These are phyloP conservation scores for Cutaneotrichosporon cutaneum DNA, from an alignment of 1,284 basidiomycete genomes.

Conservation along the genomic window DNA sequence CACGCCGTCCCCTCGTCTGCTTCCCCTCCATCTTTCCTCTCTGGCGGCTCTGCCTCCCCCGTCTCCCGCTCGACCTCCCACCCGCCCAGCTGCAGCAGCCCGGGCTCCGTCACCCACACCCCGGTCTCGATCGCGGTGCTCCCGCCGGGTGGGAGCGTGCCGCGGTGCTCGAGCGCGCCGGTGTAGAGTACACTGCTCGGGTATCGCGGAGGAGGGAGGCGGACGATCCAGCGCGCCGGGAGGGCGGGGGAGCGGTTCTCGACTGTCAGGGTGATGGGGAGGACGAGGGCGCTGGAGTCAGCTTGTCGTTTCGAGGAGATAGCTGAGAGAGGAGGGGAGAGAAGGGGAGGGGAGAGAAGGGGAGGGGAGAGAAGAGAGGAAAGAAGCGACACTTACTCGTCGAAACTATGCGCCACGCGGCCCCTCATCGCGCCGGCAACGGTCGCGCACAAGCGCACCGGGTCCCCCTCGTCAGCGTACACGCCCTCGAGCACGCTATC, in stretches of 20 bases:
- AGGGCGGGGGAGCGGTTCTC: constrained; percentile 58
- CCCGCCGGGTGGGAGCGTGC: constrained; percentile 28
- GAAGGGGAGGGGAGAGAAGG: background rate
- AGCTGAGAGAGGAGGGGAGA: background rate
- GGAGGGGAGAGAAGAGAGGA: too few species aligned
- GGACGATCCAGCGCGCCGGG: constrained; percentile 35
- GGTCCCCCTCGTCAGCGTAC: constrained; percentile 75
- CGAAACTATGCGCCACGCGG: background rate
- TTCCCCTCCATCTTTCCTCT: background rate
- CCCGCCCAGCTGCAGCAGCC: constrained; percentile 32
- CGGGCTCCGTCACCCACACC: constrained; percentile 34
- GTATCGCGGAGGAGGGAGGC: constrained; percentile 25
- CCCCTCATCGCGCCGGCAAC: constrained; percentile 19
- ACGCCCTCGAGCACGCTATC: constrained; percentile 66
- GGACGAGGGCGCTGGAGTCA: constrained; percentile 58
- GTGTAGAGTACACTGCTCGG: constrained; percentile 20
- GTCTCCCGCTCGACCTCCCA: constrained; percentile 33
- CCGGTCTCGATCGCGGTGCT: constrained; percentile 14
- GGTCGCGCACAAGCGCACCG: constrained; percentile 54
- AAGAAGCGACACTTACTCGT: background rate
- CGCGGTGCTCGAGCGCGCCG: constrained; percentile 31
- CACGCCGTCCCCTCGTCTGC: constrained; percentile 2
- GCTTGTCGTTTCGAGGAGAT: background rate
- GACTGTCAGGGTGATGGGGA: constrained; percentile 62
- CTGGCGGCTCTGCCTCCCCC: background rate